phyloP scores from a whole-genome alignment of 2,329 filamentous ascomycete genomes.

The Xylaria sp. region DNA sequence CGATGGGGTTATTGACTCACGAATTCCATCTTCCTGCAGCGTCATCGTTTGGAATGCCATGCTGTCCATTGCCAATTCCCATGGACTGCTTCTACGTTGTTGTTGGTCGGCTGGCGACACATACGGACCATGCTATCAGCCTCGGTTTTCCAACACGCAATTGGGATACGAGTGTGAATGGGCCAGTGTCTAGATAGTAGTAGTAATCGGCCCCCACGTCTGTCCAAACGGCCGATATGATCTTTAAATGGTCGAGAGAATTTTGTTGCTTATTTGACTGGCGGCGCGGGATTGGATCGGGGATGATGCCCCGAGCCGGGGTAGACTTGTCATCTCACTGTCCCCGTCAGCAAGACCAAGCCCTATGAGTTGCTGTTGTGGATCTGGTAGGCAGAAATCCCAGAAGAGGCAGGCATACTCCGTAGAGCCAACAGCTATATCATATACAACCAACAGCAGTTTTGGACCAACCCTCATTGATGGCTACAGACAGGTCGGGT shows the following conservation, averaged over 20 bases:
- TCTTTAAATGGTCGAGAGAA: not conserved
- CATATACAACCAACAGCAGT: constrained; percentile 2
- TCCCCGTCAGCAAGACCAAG: constrained; percentile 31
- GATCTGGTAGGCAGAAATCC: constrained; percentile 17
- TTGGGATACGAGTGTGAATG: not conserved
- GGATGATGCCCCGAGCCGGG: constrained; percentile 5
- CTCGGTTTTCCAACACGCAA: not conserved
- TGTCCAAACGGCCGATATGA: not conserved
- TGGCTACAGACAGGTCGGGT: not conserved
- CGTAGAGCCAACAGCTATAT: constrained; percentile 7
- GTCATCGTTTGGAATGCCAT: constrained; percentile 15
- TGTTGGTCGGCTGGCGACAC: not conserved
- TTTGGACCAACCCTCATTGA: not conserved
- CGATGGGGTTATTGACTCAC: constrained; percentile 33
- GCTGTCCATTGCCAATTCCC: constrained; percentile 17
- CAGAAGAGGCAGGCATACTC: not conserved
- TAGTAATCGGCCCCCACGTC: not conserved
- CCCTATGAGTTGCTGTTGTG: constrained; percentile 23
- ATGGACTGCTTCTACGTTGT: constrained; percentile 1
- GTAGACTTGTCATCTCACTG: constrained; percentile 7
- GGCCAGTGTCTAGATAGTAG: not conserved
- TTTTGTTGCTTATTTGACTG: constrained; percentile 7
- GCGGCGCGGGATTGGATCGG: constrained; percentile 5
- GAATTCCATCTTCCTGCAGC: constrained; percentile 21
- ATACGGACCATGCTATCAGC: not conserved